Percentiles rank a stretch among this genome's conserved stretches.
Conservation (phyloP, 495 filamentous ascomycete species). For the Penicillium steckii region DNA sequence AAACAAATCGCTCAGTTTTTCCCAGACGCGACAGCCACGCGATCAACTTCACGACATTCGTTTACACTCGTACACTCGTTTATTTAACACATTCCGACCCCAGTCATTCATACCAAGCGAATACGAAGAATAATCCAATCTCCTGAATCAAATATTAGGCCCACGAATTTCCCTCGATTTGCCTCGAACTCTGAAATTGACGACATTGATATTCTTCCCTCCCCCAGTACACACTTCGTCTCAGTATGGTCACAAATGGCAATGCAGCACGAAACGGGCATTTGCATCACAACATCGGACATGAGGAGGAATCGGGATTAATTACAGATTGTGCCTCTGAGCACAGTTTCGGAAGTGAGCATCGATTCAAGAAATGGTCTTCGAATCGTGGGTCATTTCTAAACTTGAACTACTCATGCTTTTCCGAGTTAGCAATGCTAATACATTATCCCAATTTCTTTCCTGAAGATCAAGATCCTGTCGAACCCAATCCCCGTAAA, state of each 20-base stretch:
- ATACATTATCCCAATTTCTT: neutral
- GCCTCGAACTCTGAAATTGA: neutral
- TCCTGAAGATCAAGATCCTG: neutral
- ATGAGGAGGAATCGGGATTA: neutral
- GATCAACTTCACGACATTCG: neutral
- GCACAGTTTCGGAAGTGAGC: neutral
- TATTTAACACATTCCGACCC: neutral
- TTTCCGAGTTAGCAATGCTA: neutral
- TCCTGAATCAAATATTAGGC: neutral
- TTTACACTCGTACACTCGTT: neutral
- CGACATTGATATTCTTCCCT: neutral
- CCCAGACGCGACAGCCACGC: neutral
- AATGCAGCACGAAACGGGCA: neutral
- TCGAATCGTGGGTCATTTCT: neutral
- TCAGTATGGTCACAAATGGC: neutral
- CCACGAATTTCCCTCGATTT: neutral
- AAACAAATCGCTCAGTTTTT: neutral
- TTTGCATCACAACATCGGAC: neutral
- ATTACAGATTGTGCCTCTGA: neutral
- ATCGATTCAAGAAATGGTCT: slow-evolving; percentile 1
- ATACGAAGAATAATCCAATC: neutral
- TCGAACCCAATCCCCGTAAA: slow-evolving; percentile 1
- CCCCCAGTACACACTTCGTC: too few relatives aligned
- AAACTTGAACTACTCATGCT: neutral
- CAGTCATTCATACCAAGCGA: neutral